Conservation (phyloP, 139 green algal species). For the Chlorella sorokiniana region DNA sequence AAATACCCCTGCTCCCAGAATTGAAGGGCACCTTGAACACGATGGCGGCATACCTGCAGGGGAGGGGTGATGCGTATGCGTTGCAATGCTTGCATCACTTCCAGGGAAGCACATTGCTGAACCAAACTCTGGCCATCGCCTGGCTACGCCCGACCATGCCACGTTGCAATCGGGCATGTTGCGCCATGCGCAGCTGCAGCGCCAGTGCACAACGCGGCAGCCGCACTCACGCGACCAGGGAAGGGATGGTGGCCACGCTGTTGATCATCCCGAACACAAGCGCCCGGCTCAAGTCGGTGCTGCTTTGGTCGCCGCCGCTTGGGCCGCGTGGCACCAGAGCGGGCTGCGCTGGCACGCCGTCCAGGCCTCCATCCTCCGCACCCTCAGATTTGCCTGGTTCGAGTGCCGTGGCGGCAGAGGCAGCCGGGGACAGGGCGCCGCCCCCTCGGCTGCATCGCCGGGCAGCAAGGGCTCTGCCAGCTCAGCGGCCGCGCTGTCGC, state of each 20-base stretch:
- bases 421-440: too few relatives aligned
- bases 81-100: slow-evolving; percentile 32
- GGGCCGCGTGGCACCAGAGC: not conserved
- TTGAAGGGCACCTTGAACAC: slow-evolving; percentile 29
- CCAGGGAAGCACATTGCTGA: too few relatives aligned
- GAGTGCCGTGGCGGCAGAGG: not conserved
- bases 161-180: too few relatives aligned
- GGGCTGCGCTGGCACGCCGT: not conserved
- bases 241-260: slow-evolving; percentile 64
- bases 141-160: too few relatives aligned
- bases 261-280: slow-evolving; percentile 63
- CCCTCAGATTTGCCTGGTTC: not conserved
- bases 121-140: too few relatives aligned
- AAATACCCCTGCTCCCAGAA: not conserved
- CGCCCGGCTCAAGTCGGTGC: not conserved
- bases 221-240: slow-evolving; percentile 75
- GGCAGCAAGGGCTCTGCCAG: slow-evolving; percentile 7
- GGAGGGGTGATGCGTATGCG: not conserved
- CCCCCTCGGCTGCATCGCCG: not conserved
- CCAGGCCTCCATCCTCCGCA: not conserved
- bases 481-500: not conserved
- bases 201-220: too few relatives aligned
- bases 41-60: not conserved
- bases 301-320: not conserved
- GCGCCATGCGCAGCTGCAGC: too few relatives aligned